Percentiles rank a stretch among this genome's conserved stretches.
Conservation (phyloP, 768 basidiomycete species). For the Podaxis rugospora region DNA sequence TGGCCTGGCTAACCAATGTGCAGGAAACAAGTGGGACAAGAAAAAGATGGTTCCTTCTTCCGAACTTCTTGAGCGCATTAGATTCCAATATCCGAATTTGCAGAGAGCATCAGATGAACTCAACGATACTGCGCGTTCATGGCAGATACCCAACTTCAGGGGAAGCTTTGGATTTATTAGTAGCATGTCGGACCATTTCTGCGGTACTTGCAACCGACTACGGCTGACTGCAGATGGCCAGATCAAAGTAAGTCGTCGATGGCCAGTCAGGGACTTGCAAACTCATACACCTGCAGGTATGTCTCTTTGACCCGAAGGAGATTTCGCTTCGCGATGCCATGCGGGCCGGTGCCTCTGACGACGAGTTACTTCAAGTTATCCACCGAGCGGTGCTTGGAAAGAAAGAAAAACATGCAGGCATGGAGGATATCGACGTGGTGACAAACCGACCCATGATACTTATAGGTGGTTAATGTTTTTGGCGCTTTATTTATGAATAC, state of each 20-base stretch:
- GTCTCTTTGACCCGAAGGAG: constrained; percentile 82
- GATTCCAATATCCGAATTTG: constrained; percentile 42
- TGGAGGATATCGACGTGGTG: constrained; percentile 74
- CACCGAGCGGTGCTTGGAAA: constrained; percentile 64
- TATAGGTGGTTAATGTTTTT: constrained; percentile 79
- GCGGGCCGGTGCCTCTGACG: constrained; percentile 60
- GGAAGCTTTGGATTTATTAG: constrained; percentile 86
- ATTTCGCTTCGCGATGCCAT: constrained; percentile 77
- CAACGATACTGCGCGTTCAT: constrained; percentile 81
- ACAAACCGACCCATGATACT: constrained; percentile 88
- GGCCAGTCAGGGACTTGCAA: not conserved
- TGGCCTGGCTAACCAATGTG: constrained; percentile 1
- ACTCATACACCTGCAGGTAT: constrained; percentile 51
- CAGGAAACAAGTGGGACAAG: constrained; percentile 85
- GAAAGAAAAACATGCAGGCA: constrained; percentile 79
- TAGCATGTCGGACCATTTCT: constrained; percentile 94
- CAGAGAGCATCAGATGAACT: constrained; percentile 57
- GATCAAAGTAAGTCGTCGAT: constrained; percentile 57
- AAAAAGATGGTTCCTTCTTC: constrained; percentile 77
- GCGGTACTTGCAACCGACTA: constrained; percentile 78
- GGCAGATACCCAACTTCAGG: constrained; percentile 63
- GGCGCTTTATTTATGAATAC: constrained; percentile 21
- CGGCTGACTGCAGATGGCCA: constrained; percentile 88
- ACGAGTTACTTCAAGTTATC: constrained; percentile 55
- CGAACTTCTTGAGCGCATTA: constrained; percentile 52